These are phyloP conservation scores for Tulasnella sp. DNA, from an alignment of 768 basidiomycete species.

Conservation along the genomic window DNA sequence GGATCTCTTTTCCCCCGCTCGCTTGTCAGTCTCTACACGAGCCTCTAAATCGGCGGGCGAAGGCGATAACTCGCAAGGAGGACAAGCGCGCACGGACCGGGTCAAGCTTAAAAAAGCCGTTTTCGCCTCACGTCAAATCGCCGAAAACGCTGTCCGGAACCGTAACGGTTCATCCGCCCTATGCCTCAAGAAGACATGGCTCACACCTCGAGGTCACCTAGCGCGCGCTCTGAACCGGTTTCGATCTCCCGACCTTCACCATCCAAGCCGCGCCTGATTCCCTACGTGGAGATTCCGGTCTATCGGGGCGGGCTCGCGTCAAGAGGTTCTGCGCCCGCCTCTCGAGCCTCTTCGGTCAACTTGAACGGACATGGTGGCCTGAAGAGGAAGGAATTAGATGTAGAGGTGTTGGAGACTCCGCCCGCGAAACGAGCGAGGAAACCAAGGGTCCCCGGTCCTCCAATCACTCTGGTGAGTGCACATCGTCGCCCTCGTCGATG, in stretches of 20 bases:
- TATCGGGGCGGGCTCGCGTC: neutral
- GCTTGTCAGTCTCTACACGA: neutral
- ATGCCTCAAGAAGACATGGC: neutral
- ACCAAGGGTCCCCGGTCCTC: neutral
- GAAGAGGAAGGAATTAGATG: neutral
- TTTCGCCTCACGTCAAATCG: neutral
- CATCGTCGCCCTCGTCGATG: neutral
- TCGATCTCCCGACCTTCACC: neutral
- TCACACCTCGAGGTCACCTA: neutral
- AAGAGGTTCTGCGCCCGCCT: neutral
- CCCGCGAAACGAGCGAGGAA: neutral
- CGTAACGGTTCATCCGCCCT: neutral
- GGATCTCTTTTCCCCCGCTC: neutral
- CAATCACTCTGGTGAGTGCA: neutral
- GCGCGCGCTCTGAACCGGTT: neutral
- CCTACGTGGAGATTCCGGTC: neutral
- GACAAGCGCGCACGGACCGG: neutral
- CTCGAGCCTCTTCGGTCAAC: neutral
- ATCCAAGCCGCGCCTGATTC: neutral
- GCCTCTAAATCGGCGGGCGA: neutral
- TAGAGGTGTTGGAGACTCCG: neutral
- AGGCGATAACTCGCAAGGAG: neutral
- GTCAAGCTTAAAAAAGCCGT: neutral
- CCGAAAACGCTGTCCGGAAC: neutral
- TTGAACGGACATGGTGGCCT: neutral